Evolutionary conservation across 371 early-diverging fungal species (phyloP), one percentile per base, ranked within the genome.

Genomic region (Saksenaea vasiformis): DNA sequence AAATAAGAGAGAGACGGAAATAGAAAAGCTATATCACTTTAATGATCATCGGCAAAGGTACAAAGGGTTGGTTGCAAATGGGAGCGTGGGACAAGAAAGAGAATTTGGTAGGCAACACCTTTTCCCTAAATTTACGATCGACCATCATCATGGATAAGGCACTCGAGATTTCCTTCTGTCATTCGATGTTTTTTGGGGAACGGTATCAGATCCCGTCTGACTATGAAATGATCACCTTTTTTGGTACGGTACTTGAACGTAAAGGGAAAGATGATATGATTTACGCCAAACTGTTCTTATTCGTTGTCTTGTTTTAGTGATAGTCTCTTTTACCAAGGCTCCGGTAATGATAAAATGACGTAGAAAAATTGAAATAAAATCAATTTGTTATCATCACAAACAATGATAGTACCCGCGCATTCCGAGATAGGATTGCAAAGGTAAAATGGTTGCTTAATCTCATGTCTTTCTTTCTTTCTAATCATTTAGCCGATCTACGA

Each of bases 101-200:
- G 22, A 47, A 47, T 5, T 37, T 10, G 22, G 51, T n/a, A 47
- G 10, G 17, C 22, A 22, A 47, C 51, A 22, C 22, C 51, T 47
- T 22, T 47, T 47, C 51, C 51, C 51, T 47, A 47, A 47, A 47
- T 47, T 4, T 47, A 22, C 27, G 51, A 47, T 47, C 51, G 51
- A 47, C 22, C 51, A 47, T 47, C 51, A 47, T 47, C 24, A 3
- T 19, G 19, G 43, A 41, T 41, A 14, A n/a, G 43, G 10, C 10
- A n/a, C 22, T 47, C 51, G 10, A 47, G 26, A 22, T 19, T 19
- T 22, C 51, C 17, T n/a, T 22, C 51, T 47, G 51, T 47, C 51
- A 47, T 47, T 47, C 51, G 51, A 47, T 47, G 19, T 47, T 47
- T 47, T 47, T 47, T 47, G 11, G 51, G 22, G 9, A 47, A 17